phyloP scores from a whole-genome alignment of 2,329 filamentous ascomycete genomes.

The Hypomyces rosellus region DNA sequence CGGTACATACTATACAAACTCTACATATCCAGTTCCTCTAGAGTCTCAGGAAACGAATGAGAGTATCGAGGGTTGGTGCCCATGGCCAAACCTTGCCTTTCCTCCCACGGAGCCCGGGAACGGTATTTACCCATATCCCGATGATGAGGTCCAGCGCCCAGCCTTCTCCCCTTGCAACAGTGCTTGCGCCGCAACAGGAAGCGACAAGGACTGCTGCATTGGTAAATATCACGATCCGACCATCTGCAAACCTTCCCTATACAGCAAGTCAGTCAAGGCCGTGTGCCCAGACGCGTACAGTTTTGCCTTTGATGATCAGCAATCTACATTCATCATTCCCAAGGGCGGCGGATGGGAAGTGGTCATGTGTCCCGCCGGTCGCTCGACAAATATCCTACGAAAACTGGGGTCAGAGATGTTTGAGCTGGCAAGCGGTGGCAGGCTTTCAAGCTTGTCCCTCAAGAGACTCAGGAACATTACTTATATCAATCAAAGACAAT shows the following conservation, averaged over 20 bases:
- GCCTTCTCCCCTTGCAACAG: constrained; percentile 72
- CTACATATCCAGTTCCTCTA: constrained; percentile 60
- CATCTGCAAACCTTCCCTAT: constrained; percentile 60
- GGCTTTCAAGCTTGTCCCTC: constrained; percentile 28
- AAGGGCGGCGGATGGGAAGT: constrained; percentile 71
- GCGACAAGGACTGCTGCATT: constrained; percentile 67
- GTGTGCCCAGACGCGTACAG: constrained; percentile 83
- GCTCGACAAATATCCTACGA: constrained; percentile 53
- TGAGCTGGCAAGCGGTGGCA: constrained; percentile 38
- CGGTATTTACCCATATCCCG: constrained; percentile 74
- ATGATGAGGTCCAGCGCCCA: constrained; percentile 64
- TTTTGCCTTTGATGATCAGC: constrained; percentile 58
- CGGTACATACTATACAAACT: constrained; percentile 56
- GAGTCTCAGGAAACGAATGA: constrained; percentile 52
- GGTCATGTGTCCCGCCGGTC: constrained; percentile 63
- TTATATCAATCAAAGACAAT: constrained; percentile 25
- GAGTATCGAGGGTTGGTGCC: constrained; percentile 65
- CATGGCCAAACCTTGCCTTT: constrained; percentile 67
- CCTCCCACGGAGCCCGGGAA: constrained; percentile 64
- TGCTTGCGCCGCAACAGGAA: constrained; percentile 64
- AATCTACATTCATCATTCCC: constrained; percentile 56
- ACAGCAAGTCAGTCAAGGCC: constrained; percentile 62
- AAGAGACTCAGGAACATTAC: constrained; percentile 27
- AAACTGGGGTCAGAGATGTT: constrained; percentile 45
- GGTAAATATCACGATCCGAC: constrained; percentile 58